Evolutionary conservation across 768 basidiomycete species (phyloP), one percentile per base, ranked within the genome.

Genomic region (Suillus hirtellus): DNA sequence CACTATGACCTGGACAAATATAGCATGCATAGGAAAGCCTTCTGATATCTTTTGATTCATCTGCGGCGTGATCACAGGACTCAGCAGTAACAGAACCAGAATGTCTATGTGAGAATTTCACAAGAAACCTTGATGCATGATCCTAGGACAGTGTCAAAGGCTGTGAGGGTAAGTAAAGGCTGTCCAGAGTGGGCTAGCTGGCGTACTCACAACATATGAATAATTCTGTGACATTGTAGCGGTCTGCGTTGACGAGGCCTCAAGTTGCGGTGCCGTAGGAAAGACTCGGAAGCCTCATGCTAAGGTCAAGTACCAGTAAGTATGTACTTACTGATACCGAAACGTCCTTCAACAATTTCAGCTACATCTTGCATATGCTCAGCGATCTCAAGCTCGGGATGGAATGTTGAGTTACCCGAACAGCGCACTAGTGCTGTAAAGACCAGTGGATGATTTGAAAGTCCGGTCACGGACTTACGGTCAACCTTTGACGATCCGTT

Each of bases 21-120:
- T 55, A 55, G 19, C 14, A 37, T 38, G 54, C 21, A 55, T 55
- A 55, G 54, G n/a, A 55, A 55, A 54, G 31, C 6, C n/a, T 14
- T 53, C 53, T 34, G 52, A 53, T 53, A 42, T 43, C 42, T 43
- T 43, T 17, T 19, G 38, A 38, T 38, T 31, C 27, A 31, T 31
- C 31, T 15, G 15, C 49, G 10, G 31, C 52, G 2, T 34, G 12
- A 31, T 52, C 27, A 4, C 27, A 27, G 50, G 9, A 31, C 24
- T 24, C 24, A 27, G 50, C 31, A 52, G 31, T 6, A 31, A 52
- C 17, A 53, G 31, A 31, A 31, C 31, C 17, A 9, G 24, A 9
- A 31, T 50, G 15, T 4, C 17, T 31, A 52, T 19, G 10, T 19
- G n/a, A 34, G 2, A 52, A 11, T 19, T 52, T 34, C 50, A 31